Evolutionary conservation across 2,329 filamentous ascomycete genomes (phyloP), one percentile per base, ranked within the genome.

Genomic region (Ophiostoma sp.): DNA sequence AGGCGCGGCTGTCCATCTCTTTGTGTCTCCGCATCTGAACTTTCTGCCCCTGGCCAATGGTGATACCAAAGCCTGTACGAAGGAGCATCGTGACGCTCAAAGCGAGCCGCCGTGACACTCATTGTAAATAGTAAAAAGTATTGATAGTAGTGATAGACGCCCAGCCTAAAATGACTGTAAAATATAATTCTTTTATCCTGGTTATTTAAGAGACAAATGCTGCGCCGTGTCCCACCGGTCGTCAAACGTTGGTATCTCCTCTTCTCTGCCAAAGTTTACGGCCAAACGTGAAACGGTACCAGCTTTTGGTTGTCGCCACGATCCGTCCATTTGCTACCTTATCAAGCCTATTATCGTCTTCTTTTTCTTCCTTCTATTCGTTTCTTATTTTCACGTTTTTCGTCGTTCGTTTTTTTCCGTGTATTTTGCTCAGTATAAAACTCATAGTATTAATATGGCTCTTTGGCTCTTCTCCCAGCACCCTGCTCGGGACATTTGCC

Each of bases 171-270:
- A 39, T 22, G n/a, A 25, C n/a, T 8, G 12, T 19, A 39, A 17
- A 55, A 28, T n/a, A 33, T 17, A 52, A 31, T 33, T 3, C 9
- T 1, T 22, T 12, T 11, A 33, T 64, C 33, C n/a, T 42, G 31
- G 31, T 36, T 39, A n/a, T 39, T 12, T n/a, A 45, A 48, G 31
- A 36, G 22, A 28, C 8, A 48, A 3, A 50, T 31, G 17, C 25
- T n/a, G 42, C 19, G 28, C 28, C 45, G 45, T 69, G 66, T 55
- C 33, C 45, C 66, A 55, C 28, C 39, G 42, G 66, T 52, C 66
- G 66, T 33, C 45, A 45, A 69, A 55, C 31, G 15, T 5, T 57
- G 50, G 68, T 59, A 69, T 59, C 15, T 66, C 59, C 59, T 64
- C 61, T 66, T 45, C 36, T 7, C 19, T 66, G 31, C 66, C 64